Percentiles rank a stretch among this genome's conserved stretches.
These are phyloP conservation scores for Lunasporangiospora selenospora DNA, from an alignment of 192 early-diverging fungal genomes.

Conservation along the genomic window DNA sequence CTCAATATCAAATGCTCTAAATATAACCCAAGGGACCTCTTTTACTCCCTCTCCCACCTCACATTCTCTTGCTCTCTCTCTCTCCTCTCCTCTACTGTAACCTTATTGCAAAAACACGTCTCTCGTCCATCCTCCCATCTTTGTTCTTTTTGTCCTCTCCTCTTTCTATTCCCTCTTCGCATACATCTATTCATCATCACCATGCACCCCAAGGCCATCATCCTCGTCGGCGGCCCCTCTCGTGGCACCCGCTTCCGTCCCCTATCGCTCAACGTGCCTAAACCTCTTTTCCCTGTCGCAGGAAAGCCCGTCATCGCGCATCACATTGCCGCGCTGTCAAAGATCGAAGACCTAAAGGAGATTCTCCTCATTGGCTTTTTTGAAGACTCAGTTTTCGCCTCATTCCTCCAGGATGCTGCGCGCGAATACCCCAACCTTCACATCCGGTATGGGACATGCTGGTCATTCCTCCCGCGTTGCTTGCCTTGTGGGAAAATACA, in stretches of 20 bases:
- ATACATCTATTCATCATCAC: not conserved
- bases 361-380: conserved; percentile 97
- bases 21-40: too few species aligned
- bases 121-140: not conserved
- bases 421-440: conserved; percentile 86
- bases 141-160: not conserved
- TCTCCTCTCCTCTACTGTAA: too few species aligned
- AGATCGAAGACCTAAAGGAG: conserved; percentile 88
- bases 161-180: not conserved
- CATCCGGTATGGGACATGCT: conserved; percentile 69
- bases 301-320: conserved; percentile 97
- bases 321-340: conserved; percentile 92
- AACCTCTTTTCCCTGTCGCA: conserved; percentile 99
- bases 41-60: too few species aligned
- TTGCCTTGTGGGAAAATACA: too few species aligned
- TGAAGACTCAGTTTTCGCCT: conserved; percentile 91
- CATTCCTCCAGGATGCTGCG: conserved; percentile 86
- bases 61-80: not conserved
- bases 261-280: conserved; percentile 93
- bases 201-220: conserved; percentile 80
- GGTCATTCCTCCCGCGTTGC: too few species aligned
- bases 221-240: conserved; percentile 98
- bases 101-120: too few species aligned
- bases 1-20: too few species aligned
- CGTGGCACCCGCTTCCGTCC: conserved; percentile 98